Evolutionary conservation across 2,329 filamentous ascomycete genomes (phyloP).

Genomic region (Penicillium sp.): DNA sequence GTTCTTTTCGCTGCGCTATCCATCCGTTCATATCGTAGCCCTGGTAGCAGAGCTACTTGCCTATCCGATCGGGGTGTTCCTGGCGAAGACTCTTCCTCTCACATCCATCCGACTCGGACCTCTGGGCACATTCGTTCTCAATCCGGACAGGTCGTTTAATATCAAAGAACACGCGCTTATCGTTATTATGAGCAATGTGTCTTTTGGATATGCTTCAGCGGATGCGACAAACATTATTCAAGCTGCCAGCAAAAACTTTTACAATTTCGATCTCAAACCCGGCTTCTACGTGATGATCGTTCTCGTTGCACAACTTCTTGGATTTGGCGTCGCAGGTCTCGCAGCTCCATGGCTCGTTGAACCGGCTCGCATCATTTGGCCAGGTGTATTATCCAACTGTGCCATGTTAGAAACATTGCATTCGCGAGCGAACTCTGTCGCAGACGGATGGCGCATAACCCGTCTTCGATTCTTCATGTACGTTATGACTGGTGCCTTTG

Average conservation of each 20-base stretch:
- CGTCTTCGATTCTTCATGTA: slow-evolving; percentile 42
- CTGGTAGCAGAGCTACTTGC: slow-evolving; percentile 49
- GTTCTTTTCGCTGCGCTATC: slow-evolving; percentile 51
- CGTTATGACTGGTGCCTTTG: slow-evolving; percentile 30
- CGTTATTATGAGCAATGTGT: slow-evolving; percentile 52
- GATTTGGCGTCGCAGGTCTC: slow-evolving; percentile 44
- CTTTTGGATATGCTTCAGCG: slow-evolving; percentile 49
- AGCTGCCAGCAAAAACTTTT: slow-evolving; percentile 40
- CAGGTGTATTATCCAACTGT: slow-evolving; percentile 40
- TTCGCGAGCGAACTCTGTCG: slow-evolving; percentile 38
- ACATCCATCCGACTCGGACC: slow-evolving; percentile 26
- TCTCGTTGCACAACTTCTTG: slow-evolving; percentile 42
- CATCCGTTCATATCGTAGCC: slow-evolving; percentile 48
- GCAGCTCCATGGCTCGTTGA: slow-evolving; percentile 40
- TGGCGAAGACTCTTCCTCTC: slow-evolving; percentile 44
- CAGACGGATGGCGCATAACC: slow-evolving; percentile 42
- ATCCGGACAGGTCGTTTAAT: slow-evolving; percentile 48
- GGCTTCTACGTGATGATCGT: slow-evolving; percentile 43
- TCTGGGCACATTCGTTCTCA: slow-evolving; percentile 30
- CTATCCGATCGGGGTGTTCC: slow-evolving; percentile 44
- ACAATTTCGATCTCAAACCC: slow-evolving; percentile 42
- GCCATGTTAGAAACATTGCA: slow-evolving; percentile 43
- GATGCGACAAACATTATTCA: slow-evolving; percentile 51
- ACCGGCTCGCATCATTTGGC: slow-evolving; percentile 44
- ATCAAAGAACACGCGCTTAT: slow-evolving; percentile 51